A percentile compares a stretch with the other conserved stretches of the same genome.
Conservation (phyloP, 2,329 filamentous ascomycete genomes). For the Macrophomina phaseolina region DNA sequence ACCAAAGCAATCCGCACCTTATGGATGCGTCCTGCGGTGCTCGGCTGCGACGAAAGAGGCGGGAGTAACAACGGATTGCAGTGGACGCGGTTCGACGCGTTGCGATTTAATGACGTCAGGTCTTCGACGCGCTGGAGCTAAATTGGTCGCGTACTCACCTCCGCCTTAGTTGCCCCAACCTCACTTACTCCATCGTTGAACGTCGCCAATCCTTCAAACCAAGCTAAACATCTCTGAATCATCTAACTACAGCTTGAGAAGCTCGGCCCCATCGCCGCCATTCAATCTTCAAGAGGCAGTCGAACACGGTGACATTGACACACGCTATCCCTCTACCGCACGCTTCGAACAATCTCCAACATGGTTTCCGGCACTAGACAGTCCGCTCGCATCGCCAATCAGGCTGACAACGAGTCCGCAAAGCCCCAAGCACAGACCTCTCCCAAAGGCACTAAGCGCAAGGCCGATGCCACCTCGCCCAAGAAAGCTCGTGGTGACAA, state of each 20-base stretch:
- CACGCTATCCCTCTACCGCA: background rate
- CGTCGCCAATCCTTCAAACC: background rate
- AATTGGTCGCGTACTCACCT: slow-evolving; percentile 23
- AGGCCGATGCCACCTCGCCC: slow-evolving; percentile 43
- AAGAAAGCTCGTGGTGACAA: slow-evolving; percentile 51
- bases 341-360: background rate
- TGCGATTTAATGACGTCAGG: slow-evolving; percentile 26
- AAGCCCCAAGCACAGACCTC: slow-evolving; percentile 32
- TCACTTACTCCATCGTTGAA: background rate
- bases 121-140: slow-evolving; percentile 13
- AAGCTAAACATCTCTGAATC: background rate
- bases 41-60: background rate
- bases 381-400: slow-evolving; percentile 11
- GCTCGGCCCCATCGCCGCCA: background rate
- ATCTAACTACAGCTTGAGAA: slow-evolving; percentile 12
- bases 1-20: too few species aligned
- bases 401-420: slow-evolving; percentile 3
- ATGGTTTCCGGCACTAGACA: slow-evolving; percentile 18
- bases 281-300: background rate
- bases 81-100: slow-evolving; percentile 7
- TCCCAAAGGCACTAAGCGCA: slow-evolving; percentile 47
- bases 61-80: too few species aligned
- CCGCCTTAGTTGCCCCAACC: slow-evolving; percentile 9
- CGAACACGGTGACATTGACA: background rate
- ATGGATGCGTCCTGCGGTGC: background rate